Base-by-base conservation (phyloP, 768 basidiomycete genomes). In the Tulasnella sp. region DNA sequence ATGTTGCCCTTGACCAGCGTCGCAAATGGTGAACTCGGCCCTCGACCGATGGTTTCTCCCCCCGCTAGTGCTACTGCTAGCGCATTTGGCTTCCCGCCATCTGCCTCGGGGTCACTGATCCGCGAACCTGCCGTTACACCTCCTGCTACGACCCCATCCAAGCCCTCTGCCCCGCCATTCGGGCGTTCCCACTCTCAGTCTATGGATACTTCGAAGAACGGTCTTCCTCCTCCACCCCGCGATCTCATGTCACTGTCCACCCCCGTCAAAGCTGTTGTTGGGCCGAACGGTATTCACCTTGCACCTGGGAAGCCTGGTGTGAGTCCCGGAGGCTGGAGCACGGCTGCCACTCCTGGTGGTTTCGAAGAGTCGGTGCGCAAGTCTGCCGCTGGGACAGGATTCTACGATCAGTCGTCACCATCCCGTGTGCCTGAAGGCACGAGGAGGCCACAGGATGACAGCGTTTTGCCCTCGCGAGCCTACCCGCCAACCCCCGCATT, bases 281-380 rank as follows among this genome's bases (percentile, higher is more conserved):
- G 42, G 26, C 19, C 34, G 26, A 36, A 42, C 26, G 37, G 40
- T 44, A 69, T 35, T 17, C 41, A 44, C 37, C 67, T 40, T 40
- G 37, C 6, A 72, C 71, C 32, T 72, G 37, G 37, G 32, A 62
- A 36, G 37, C 32, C 29, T 16, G 63, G 35, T 29, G 63, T 68
- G 2, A 86, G 82, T 19, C 86, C 88, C 34, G 88, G 86, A 2
- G 83, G 82, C 47, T 92, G 91, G 91, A 91, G 89, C 75, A 91
- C 88, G 0, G 84, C 85, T 14, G 90, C 90, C 5, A 91, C 91
- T 0, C 90, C 91, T 3, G 91, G 91, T 0, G 81, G 84, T 62
- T 82, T 78, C 47, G 68, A 77, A 19, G 62, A 70, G 16, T 34
- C 62, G n/a, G 40, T 12, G 29, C 36, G 67, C 17, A 69, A 52